phyloP scores from a whole-genome alignment of 2,329 filamentous ascomycete species.

The Neopestalotiopsis clavispora region DNA sequence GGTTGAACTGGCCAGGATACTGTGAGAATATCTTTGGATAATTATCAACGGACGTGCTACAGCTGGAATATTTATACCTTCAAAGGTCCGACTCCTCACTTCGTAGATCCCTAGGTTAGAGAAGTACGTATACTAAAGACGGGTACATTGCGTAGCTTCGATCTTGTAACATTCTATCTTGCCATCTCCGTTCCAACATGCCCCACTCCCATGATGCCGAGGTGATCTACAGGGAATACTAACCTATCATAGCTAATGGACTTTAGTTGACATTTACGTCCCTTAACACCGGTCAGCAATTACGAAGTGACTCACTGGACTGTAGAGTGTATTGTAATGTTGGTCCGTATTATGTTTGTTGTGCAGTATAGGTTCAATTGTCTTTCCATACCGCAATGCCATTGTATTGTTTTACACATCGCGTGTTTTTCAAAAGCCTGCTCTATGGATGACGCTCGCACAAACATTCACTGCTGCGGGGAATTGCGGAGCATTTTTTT shows the following conservation, averaged over 20 bases:
- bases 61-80: no score
- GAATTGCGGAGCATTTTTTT: not conserved
- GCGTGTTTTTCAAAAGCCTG: not conserved
- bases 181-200: not conserved
- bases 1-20: no score
- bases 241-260: not conserved
- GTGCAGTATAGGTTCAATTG: not conserved
- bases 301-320: not conserved
- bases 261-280: not conserved
- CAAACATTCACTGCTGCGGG: not conserved
- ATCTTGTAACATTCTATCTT: no score
- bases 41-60: no score
- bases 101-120: no score
- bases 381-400: not conserved
- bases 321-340: not conserved
- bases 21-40: no score
- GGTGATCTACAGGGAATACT: not conserved
- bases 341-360: not conserved
- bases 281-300: not conserved
- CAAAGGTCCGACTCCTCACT: no score
- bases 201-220: not conserved
- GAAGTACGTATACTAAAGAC: no score
- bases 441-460: not conserved
- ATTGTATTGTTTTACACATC: not conserved
- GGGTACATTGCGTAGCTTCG: no score